A percentile compares a stretch with the other conserved stretches of the same genome.
These are phyloP conservation scores for Taiozyma onychis DNA, from an alignment of 1,139 yeast genomes.

Conservation along the genomic window DNA sequence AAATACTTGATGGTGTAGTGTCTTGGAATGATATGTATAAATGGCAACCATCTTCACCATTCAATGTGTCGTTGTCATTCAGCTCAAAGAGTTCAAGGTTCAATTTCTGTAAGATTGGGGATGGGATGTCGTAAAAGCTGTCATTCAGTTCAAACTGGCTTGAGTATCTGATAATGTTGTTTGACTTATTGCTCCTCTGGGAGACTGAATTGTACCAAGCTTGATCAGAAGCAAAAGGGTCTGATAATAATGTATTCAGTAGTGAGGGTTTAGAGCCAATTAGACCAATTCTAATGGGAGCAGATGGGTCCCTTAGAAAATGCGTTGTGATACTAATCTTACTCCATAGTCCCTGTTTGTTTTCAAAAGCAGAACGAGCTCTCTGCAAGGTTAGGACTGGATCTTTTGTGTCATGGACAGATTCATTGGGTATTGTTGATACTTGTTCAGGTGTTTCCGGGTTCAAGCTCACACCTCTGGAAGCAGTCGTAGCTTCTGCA, in stretches of 20 bases:
- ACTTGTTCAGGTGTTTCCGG: neutral
- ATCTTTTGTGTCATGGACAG: slow-evolving; percentile 1
- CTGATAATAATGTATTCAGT: slow-evolving; percentile 18
- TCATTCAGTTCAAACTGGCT: slow-evolving; percentile 6
- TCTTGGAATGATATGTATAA: slow-evolving; percentile 21
- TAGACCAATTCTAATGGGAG: slow-evolving; percentile 19
- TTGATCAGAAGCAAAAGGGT: slow-evolving; percentile 22
- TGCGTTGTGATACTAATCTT: slow-evolving; percentile 14
- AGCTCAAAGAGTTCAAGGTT: slow-evolving; percentile 25
- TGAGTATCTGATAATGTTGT: slow-evolving; percentile 10
- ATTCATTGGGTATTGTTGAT: neutral
- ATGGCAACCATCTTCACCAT: slow-evolving; percentile 24
- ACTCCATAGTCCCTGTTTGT: slow-evolving; percentile 16
- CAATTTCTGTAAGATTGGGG: slow-evolving; percentile 17
- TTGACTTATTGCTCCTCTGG: slow-evolving; percentile 5
- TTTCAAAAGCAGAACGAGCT: slow-evolving; percentile 6
- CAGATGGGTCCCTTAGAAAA: slow-evolving; percentile 6
- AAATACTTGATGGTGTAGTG: slow-evolving; percentile 1
- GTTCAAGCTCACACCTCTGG: slow-evolving; percentile 3
- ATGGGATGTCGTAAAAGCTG: slow-evolving; percentile 13
- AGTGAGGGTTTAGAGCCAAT: slow-evolving; percentile 16
- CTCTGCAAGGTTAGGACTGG: slow-evolving; percentile 10
- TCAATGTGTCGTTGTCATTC: neutral
- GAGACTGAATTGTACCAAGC: slow-evolving; percentile 18
- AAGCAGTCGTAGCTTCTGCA: neutral